Base-by-base conservation (phyloP, 2,329 filamentous ascomycete species). In the Incumbomyces lentus region DNA sequence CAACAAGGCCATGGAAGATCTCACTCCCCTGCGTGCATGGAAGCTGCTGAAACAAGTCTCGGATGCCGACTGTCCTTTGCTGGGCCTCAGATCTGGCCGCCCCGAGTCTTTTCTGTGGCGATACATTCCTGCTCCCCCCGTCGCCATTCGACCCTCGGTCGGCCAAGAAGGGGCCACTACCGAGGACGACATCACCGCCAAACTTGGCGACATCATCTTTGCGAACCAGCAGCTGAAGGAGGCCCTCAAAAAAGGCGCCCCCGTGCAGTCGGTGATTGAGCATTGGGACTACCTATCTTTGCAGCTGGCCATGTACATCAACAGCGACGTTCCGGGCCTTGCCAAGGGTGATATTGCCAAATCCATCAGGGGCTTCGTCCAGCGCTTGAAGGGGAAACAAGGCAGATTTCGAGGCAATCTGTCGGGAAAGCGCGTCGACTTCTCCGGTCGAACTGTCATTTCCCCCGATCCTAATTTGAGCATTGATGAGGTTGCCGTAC, bases 71-170 rank as follows among this genome's bases (percentile, higher is more conserved):
- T 95, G 90, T 62, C 89, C 96, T 64, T 73, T 98, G 17, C 73
- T 98, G 1, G 90, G 90, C 3, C 78, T 98, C 58, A 82, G 95
- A 59, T 86, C 89, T 1, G 88, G 95, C 57, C 78, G 89, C 14
- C 92, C 92, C 0, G 92, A 98, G 62, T 94, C 94, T 81, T 93
- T 96, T 63, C 79, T 98, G 37, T 98, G 92, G 92, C 89, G 95
- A 61, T 94, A 88, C 59, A 75, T 98, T 31, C 92, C 92, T 1
- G 90, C 90, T 1, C 90, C 92, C 1, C 92, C 92, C 0, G 86
- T 96, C 5, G 93, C 87, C 56, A 94, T 98, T 58, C 78, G 92
- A 49, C 92, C 92, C 0, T 95, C 89, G 0, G 92, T 98, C 14
- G 84, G 84, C 26, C 92, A 96, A 64, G 92, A 96, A 53, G 86